These are phyloP conservation scores for Coniferiporia weirii DNA, from an alignment of 1,284 basidiomycete genomes.

Conservation along the genomic window DNA sequence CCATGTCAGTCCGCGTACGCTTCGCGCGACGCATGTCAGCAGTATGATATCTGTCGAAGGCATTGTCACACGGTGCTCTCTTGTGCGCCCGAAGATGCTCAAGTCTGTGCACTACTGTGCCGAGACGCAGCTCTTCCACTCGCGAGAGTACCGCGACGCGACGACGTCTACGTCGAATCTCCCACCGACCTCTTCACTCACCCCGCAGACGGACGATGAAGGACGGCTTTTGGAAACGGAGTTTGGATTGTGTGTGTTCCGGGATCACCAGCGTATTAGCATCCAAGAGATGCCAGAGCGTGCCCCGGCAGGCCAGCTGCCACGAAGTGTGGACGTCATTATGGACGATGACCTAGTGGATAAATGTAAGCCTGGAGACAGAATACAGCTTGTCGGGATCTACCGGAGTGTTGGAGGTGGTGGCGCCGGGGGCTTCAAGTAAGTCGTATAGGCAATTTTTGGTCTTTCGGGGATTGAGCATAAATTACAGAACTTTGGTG, in stretches of 20 bases:
- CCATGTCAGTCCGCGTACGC: slow-evolving; percentile 92
- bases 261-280: slow-evolving; percentile 95
- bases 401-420: slow-evolving; percentile 94
- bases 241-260: slow-evolving; percentile 88
- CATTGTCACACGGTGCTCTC: slow-evolving; percentile 96
- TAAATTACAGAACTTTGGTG: slow-evolving; percentile 71
- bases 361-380: slow-evolving; percentile 95
- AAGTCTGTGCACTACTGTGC: slow-evolving; percentile 96
- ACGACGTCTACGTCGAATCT: slow-evolving; percentile 81
- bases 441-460: slow-evolving; percentile 31
- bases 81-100: slow-evolving; percentile 98
- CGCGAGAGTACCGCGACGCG: slow-evolving; percentile 89
- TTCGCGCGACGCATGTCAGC: slow-evolving; percentile 84
- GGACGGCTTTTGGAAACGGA: slow-evolving; percentile 87
- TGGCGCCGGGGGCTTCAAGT: slow-evolving; percentile 88
- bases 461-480: slow-evolving; percentile 9
- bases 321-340: slow-evolving; percentile 93
- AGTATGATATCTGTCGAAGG: slow-evolving; percentile 98
- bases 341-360: slow-evolving; percentile 97
- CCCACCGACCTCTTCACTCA: slow-evolving; percentile 87
- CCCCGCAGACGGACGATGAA: slow-evolving; percentile 89
- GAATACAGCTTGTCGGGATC: slow-evolving; percentile 94
- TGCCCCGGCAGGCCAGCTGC: slow-evolving; percentile 94
- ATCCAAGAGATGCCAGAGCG: slow-evolving; percentile 99
- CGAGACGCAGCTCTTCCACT: slow-evolving; percentile 79